These are phyloP conservation scores for Triangularia setosa DNA, from an alignment of 2,329 filamentous ascomycete species.

Conservation along the genomic window DNA sequence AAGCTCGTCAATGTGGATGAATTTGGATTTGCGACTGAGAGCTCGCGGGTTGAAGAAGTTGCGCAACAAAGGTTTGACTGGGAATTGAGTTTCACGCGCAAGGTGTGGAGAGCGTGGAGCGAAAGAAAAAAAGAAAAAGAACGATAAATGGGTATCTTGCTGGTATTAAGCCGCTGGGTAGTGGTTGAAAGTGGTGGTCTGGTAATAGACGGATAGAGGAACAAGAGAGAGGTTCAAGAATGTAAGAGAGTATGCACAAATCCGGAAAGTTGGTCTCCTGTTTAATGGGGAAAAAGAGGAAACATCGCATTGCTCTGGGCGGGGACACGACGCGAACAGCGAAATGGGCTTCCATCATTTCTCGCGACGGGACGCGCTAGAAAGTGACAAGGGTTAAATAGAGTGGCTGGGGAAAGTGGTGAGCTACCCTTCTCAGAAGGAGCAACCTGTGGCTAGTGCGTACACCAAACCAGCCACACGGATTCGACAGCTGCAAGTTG, in stretches of 20 bases:
- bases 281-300: constrained; percentile 4
- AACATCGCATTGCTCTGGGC: not conserved
- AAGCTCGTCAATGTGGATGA: not conserved
- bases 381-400: constrained; percentile 14
- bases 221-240: not conserved
- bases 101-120: not conserved
- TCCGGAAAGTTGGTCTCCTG: constrained; percentile 15
- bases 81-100: not conserved
- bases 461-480: constrained; percentile 4
- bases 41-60: not conserved
- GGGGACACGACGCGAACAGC: not conserved
- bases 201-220: not conserved
- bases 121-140: no score
- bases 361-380: constrained; percentile 14
- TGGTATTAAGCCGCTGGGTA: not conserved
- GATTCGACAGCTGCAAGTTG: not conserved
- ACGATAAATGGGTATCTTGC: not conserved
- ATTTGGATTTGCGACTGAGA: not conserved
- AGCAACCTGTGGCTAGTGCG: not conserved
- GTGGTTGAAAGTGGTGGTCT: no score
- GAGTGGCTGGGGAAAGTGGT: constrained; percentile 18
- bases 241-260: constrained; percentile 2
- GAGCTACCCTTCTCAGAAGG: not conserved
- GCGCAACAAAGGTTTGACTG: not conserved
- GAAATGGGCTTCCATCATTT: not conserved